Evolutionary conservation across 163 green algal genomes (phyloP).

Genomic region (Chlamydomonas reinhardtii): DNA sequence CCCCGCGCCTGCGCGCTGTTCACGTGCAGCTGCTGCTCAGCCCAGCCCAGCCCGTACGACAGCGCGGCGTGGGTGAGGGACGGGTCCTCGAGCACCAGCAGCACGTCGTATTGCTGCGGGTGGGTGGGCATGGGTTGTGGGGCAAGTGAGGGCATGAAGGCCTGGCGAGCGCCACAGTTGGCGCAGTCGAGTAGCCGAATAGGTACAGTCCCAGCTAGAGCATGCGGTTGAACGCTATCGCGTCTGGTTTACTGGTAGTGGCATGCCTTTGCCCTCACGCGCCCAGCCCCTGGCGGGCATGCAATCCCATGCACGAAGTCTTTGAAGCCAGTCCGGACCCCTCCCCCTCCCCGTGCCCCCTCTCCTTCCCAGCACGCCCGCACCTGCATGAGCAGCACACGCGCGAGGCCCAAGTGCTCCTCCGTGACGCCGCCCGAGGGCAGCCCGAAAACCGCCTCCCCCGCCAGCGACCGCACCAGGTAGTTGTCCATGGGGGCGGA

Average conservation of each 20-base stretch:
- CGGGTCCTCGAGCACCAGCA: background rate
- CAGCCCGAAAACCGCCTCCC: constrained; percentile 10
- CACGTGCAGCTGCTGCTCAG: background rate
- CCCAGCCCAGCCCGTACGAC: background rate
- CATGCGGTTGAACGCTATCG: too few relatives aligned
- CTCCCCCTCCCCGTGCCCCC: too few relatives aligned
- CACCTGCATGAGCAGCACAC: background rate
- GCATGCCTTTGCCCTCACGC: too few relatives aligned
- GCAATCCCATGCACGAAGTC: too few relatives aligned
- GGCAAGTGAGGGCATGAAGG: too few relatives aligned
- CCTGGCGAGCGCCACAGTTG: too few relatives aligned
- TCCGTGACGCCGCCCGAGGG: background rate
- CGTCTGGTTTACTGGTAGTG: too few relatives aligned
- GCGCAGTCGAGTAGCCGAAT: too few relatives aligned
- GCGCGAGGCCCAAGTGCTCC: background rate
- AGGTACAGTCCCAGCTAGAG: too few relatives aligned
- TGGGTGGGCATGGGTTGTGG: too few relatives aligned
- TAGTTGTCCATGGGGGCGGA: constrained; percentile 24
- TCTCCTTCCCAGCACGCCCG: background rate
- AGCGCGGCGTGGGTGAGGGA: background rate
- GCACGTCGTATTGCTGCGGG: background rate
- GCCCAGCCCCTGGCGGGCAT: too few relatives aligned
- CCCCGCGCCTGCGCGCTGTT: background rate
- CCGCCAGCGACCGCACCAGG: constrained; percentile 31
- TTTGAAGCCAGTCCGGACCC: too few relatives aligned